Evolutionary conservation across 148 eudicot genomes (phyloP).

Genomic region (Diospyros lotus): DNA sequence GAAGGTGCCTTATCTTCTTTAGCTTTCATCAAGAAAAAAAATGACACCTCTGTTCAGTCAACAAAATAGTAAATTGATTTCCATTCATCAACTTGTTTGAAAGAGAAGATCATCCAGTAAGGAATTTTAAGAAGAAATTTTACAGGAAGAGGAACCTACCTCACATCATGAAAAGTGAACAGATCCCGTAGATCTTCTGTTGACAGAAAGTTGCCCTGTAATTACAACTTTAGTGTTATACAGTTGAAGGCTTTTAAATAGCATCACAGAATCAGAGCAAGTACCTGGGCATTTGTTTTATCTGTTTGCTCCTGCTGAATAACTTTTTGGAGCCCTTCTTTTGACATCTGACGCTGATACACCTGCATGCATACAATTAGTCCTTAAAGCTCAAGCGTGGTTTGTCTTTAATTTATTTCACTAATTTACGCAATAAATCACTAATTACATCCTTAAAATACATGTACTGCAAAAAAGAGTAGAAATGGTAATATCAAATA

Average conservation of each 20-base stretch:
- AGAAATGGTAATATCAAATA: constrained; percentile 8
- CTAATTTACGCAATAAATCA: not conserved
- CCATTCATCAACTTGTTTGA: not conserved
- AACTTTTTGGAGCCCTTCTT: constrained; percentile 98
- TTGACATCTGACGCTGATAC: constrained; percentile 99
- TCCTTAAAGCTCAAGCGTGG: not conserved
- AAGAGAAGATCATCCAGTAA: not conserved
- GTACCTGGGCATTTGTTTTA: constrained; percentile 40
- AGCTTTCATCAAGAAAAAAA: not conserved
- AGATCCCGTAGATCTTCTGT: constrained; percentile 89
- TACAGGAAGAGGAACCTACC: constrained; percentile 32
- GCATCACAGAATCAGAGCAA: constrained; percentile 13
- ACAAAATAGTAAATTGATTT: constrained; percentile 2
- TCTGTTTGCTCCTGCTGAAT: constrained; percentile 81
- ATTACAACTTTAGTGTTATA: constrained; percentile 11
- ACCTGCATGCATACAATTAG: constrained; percentile 47
- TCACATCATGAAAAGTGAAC: constrained; percentile 70
- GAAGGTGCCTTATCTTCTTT: not conserved
- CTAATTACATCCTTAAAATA: not conserved
- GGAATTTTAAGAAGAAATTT: not conserved
- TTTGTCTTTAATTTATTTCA: no score
- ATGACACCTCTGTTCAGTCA: not conserved
- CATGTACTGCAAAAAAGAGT: not conserved
- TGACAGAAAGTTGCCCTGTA: constrained; percentile 83
- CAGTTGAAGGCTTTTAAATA: constrained; percentile 4